Conservation (phyloP, 257 asterid species). For the Penstemon eatonii region DNA sequence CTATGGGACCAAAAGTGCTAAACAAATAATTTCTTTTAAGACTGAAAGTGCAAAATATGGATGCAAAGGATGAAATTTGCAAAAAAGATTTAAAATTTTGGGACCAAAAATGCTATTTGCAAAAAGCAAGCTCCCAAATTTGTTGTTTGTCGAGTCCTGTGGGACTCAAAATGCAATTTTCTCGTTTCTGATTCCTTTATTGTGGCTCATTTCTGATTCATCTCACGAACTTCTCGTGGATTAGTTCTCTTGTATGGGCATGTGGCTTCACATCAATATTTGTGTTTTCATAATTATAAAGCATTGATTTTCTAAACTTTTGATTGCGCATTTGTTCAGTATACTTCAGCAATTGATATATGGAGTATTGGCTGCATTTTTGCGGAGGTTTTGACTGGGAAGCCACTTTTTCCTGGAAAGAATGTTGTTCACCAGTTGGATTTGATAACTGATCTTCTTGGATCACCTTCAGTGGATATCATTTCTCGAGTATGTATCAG, state of each 20-base stretch:
- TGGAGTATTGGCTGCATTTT: constrained; percentile 98
- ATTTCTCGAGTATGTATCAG: constrained; percentile 61
- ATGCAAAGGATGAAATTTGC: too few relatives aligned
- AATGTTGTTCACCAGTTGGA: constrained; percentile 94
- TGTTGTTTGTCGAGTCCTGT: too few relatives aligned
- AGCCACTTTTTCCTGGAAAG: constrained; percentile 89
- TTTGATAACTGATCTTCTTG: constrained; percentile 89
- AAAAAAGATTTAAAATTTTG: too few relatives aligned
- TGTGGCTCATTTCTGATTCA: not conserved
- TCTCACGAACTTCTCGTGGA: constrained; percentile 7
- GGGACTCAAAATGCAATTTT: too few relatives aligned
- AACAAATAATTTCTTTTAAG: too few relatives aligned
- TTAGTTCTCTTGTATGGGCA: constrained; percentile 19
- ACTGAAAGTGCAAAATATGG: too few relatives aligned
- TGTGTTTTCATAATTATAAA: not conserved
- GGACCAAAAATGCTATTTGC: too few relatives aligned
- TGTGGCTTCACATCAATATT: not conserved
- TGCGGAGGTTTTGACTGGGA: constrained; percentile 88
- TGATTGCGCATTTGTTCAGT: not conserved
- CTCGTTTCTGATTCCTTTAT: not conserved
- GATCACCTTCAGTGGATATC: constrained; percentile 85
- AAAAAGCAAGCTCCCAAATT: too few relatives aligned
- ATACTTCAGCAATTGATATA: constrained; percentile 55
- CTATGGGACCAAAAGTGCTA: too few relatives aligned
- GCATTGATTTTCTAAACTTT: constrained; percentile 2